Conservation (phyloP, 345 rosid species). For the Physaria fendleri region DNA sequence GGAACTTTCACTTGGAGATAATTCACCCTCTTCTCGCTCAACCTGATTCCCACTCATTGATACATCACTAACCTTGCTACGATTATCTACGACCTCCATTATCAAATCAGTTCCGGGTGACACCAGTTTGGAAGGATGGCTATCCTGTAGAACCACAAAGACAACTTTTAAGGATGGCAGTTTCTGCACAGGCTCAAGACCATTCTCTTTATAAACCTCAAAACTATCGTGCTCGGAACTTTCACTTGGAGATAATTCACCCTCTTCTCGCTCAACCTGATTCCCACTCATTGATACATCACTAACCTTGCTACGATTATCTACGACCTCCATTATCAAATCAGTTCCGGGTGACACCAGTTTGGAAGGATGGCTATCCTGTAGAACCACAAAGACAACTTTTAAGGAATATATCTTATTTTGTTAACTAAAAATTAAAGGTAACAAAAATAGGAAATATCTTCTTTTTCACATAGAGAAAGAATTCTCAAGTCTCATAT, state of each 20-base stretch:
- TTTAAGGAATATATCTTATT: not conserved
- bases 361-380: constrained; percentile 50
- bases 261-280: constrained; percentile 93
- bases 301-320: constrained; percentile 40
- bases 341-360: constrained; percentile 44
- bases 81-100: constrained; percentile 39
- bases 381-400: constrained; percentile 18
- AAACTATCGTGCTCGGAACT: constrained; percentile 87
- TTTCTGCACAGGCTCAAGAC: constrained; percentile 44
- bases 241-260: constrained; percentile 89
- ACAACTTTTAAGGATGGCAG: not conserved
- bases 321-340: constrained; percentile 35
- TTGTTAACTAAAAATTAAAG: no score
- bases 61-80: constrained; percentile 43
- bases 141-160: constrained; percentile 45
- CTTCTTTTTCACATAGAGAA: no score
- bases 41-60: constrained; percentile 44
- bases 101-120: constrained; percentile 43
- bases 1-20: constrained; percentile 88
- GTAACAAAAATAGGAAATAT: not conserved
- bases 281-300: constrained; percentile 42
- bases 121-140: constrained; percentile 35
- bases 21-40: constrained; percentile 98
- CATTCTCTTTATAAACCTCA: constrained; percentile 62
- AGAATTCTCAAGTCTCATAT: not conserved